Percentiles rank a stretch among this genome's conserved stretches.
Evolutionary conservation across 768 basidiomycete genomes (phyloP).

Genomic region (Suillus lakei): DNA sequence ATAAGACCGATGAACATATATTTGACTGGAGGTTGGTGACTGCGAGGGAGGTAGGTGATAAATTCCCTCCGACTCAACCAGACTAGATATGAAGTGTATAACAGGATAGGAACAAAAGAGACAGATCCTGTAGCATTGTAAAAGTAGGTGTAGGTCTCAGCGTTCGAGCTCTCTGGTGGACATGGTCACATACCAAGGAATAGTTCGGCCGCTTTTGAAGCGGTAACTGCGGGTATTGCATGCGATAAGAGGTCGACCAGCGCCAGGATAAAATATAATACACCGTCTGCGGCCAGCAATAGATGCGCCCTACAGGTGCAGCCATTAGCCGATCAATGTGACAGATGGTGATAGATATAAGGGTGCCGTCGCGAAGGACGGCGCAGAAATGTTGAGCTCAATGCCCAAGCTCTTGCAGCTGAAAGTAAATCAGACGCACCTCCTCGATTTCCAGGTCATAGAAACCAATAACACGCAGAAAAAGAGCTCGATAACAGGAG

Average conservation of each 20-base stretch:
- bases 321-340: not conserved
- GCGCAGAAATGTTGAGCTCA: not conserved
- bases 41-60: conserved; percentile 54
- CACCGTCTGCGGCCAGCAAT: conserved; percentile 65
- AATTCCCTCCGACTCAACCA: conserved; percentile 58
- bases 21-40: conserved; percentile 49
- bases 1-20: conserved; percentile 56
- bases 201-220: conserved; percentile 61
- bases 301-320: conserved; percentile 51
- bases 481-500: conserved; percentile 65
- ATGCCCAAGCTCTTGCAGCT: not conserved
- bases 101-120: conserved; percentile 69
- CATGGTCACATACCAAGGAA: conserved; percentile 56
- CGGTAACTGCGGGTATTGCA: conserved; percentile 49
- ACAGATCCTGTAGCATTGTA: conserved; percentile 41
- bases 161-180: not conserved
- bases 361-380: conserved; percentile 16
- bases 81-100: conserved; percentile 67
- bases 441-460: conserved; percentile 49
- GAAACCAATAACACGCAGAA: conserved; percentile 58
- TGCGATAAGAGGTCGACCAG: conserved; percentile 66
- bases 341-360: not conserved
- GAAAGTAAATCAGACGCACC: conserved; percentile 42
- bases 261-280: conserved; percentile 61
- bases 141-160: not conserved